Base-by-base conservation (phyloP, 2,329 filamentous ascomycete species). In the Neofusicoccum kwambonambiense region DNA sequence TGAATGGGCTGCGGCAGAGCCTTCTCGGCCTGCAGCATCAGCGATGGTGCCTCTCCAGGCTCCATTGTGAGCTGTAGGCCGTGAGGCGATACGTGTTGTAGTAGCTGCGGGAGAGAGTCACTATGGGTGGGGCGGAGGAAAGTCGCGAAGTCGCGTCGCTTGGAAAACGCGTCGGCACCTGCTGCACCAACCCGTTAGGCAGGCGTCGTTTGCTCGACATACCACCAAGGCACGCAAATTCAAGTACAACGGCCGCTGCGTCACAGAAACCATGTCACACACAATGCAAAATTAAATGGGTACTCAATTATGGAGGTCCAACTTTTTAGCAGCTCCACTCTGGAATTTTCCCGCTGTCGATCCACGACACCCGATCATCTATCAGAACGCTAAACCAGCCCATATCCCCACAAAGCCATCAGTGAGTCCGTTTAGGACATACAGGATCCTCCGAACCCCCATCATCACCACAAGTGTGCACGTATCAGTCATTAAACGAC, bases 401-500 rank as follows among this genome's bases (percentile, higher is more conserved):
- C 27, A n/a, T 17, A 9, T 31, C 54, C 15, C 54, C 39, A 58
- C 54, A 44, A 34, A 44, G 15, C 41, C 37, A 34, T 57, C 34
- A 12, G 15, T 34, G 17, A 27, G 34, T 12, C 54, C 27, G 22
- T 27, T 37, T 12, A 17, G n/a, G 35, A 37, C 35, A 39, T 13
- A 34, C 27, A 5, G 7, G 7, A 13, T 34, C 22, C 11, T 22
- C 37, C 42, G 12, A 50, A 19, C 22, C 27, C 9, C 15, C 45
- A 12, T 64, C 34, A 31, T 58, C 12, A 58, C 78, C 41, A 22
- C 54, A 31, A 42, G 39, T 41, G 47, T 49, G 22, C 50, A 45
- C 27, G 41, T 37, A 17, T 58, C 52, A 58, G n/a, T 64, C 42
- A 58, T 65, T 88, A 94, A 79, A 91, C 89, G 73, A 96, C 89